Conservation (phyloP, 805 yeast species). For the Teunomyces barrocoloradensis region DNA sequence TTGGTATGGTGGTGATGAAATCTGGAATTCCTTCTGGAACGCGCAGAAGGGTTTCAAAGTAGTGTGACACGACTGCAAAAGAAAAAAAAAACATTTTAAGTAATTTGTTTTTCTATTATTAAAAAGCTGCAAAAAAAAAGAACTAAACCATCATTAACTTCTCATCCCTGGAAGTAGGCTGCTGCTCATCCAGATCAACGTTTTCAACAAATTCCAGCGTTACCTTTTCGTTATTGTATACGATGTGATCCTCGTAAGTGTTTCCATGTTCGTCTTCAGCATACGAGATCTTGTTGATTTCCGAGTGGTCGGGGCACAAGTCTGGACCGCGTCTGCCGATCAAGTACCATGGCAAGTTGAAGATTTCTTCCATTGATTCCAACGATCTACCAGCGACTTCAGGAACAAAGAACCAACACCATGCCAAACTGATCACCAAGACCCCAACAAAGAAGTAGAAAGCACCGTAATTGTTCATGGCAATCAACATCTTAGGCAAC, state of each 20-base stretch:
- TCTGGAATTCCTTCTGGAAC: background rate
- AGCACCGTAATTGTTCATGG: constrained; percentile 20
- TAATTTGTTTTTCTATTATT: background rate
- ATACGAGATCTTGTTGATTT: constrained; percentile 17
- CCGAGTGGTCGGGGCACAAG: constrained; percentile 25
- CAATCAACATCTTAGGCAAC: constrained; percentile 21
- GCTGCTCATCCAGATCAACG: background rate
- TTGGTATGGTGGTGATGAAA: background rate
- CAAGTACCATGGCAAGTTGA: constrained; percentile 25
- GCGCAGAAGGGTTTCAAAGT: background rate
- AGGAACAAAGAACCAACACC: constrained; percentile 26
- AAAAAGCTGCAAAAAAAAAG: background rate
- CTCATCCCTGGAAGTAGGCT: background rate
- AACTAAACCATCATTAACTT: constrained; percentile 1
- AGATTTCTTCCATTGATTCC: constrained; percentile 25
- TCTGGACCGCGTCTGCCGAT: constrained; percentile 23
- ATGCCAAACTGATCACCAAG: constrained; percentile 14
- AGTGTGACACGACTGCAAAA: background rate
- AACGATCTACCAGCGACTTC: constrained; percentile 25
- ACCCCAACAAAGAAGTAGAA: constrained; percentile 22
- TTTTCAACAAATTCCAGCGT: constrained; percentile 8
- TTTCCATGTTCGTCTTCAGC: constrained; percentile 3
- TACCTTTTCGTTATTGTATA: constrained; percentile 8
- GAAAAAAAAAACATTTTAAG: background rate
- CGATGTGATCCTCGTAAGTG: constrained; percentile 9